A percentile compares a stretch with the other conserved stretches of the same genome.
These are phyloP conservation scores for Exophiala spinifera DNA, from an alignment of 2,329 filamentous ascomycete genomes.

Conservation along the genomic window DNA sequence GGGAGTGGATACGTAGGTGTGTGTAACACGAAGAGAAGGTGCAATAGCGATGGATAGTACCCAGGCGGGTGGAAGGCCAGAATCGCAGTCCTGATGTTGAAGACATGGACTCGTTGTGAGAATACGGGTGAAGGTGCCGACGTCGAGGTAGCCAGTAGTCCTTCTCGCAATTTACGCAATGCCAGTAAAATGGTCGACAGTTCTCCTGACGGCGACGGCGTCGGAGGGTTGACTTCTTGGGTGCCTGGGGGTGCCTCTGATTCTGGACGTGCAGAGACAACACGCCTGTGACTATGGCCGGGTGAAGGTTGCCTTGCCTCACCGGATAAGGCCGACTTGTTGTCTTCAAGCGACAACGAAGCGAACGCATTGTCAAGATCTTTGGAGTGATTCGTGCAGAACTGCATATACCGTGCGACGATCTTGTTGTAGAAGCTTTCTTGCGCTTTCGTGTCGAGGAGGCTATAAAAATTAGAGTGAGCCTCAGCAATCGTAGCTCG, in stretches of 20 bases:
- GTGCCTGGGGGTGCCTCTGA: neutral
- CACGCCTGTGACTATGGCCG: neutral
- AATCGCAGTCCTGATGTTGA: slow-evolving; percentile 81
- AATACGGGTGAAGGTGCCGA: slow-evolving; percentile 70
- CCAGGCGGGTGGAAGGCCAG: slow-evolving; percentile 79
- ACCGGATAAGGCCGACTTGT: slow-evolving; percentile 34
- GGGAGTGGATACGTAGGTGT: slow-evolving; percentile 62
- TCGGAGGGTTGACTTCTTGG: slow-evolving; percentile 19
- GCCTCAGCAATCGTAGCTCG: neutral
- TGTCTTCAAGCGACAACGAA: slow-evolving; percentile 51
- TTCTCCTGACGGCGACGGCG: slow-evolving; percentile 52
- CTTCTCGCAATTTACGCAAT: slow-evolving; percentile 88
- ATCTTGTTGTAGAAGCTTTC: slow-evolving; percentile 85
- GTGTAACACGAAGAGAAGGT: slow-evolving; percentile 73
- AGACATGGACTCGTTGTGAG: slow-evolving; percentile 83
- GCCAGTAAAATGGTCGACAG: slow-evolving; percentile 75
- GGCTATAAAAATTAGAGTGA: slow-evolving; percentile 46
- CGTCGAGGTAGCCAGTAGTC: slow-evolving; percentile 68
- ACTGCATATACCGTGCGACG: slow-evolving; percentile 81
- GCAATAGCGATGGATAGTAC: slow-evolving; percentile 81
- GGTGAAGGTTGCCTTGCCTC: slow-evolving; percentile 39
- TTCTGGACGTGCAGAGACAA: slow-evolving; percentile 4
- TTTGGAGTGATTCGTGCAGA: slow-evolving; percentile 73
- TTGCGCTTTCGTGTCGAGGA: slow-evolving; percentile 73
- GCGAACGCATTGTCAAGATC: slow-evolving; percentile 73